These are phyloP conservation scores for Drosera spatulata DNA, from an alignment of 179 eudicot genomes.

Conservation along the genomic window DNA sequence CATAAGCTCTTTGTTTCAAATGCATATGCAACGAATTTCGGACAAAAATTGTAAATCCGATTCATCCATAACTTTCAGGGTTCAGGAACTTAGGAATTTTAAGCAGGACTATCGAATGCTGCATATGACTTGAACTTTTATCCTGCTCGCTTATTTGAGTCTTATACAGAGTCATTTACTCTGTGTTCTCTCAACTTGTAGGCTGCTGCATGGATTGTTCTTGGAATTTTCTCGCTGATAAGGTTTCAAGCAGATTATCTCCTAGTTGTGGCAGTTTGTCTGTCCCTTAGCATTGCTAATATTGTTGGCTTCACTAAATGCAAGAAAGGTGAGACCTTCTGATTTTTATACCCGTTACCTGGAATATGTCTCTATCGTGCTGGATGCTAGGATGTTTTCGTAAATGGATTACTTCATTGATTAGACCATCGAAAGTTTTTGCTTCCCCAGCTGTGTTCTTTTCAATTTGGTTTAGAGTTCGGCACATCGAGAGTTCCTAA, in stretches of 20 bases:
- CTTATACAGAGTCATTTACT: background rate
- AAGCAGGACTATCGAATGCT: too few species aligned
- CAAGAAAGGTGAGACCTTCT: constrained; percentile 58
- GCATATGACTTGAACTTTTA: background rate
- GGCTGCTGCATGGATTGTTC: constrained; percentile 83
- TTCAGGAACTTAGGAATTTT: background rate
- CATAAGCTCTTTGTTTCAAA: background rate
- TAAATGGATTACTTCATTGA: too few species aligned
- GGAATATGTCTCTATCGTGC: background rate
- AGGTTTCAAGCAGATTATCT: constrained; percentile 94
- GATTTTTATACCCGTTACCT: background rate
- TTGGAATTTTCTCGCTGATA: constrained; percentile 79
- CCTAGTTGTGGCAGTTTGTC: constrained; percentile 88
- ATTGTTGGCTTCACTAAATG: constrained; percentile 85
- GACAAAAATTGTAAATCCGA: background rate
- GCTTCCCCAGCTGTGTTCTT: too few species aligned
- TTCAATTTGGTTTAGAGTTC: too few species aligned
- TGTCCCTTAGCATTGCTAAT: constrained; percentile 89
- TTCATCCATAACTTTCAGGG: background rate
- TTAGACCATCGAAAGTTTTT: too few species aligned
- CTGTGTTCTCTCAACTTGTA: constrained; percentile 12
- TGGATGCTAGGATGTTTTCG: background rate
- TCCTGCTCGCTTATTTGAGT: background rate
- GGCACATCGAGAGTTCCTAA: too few species aligned
- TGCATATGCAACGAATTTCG: background rate